Base-by-base conservation (phyloP, 1,284 basidiomycete species). In the Prillingera fragicola region DNA sequence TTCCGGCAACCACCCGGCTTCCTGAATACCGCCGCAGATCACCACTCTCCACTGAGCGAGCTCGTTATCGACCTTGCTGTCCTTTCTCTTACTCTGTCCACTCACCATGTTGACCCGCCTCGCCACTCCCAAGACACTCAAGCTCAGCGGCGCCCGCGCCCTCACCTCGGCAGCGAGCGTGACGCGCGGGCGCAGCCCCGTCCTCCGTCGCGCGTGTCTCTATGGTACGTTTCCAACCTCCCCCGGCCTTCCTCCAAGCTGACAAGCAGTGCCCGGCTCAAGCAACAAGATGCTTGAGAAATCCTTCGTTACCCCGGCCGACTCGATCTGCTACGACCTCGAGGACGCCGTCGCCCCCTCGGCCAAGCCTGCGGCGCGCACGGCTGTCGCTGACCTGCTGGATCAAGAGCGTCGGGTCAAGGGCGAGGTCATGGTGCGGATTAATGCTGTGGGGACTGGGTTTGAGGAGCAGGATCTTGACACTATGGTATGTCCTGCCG, bases 301-400 rank as follows among this genome's bases (percentile, higher is more conserved):
- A 62, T 86, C 85, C 1, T 73, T 84, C 28, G 67, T 60, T 8
- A 75, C 75, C 9, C 64, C 69, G 1, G 82, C 86, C 1, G 87
- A 90, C 57, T 76, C 82, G 25, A 74, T 89, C 24, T 82, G 87
- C n/a, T 90, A 87, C 61, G 87, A 90, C 70, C 74, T 90, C 15
- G 87, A 90, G 62, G 87, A 90, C 63, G 85, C 84, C 46, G 80
- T 90, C 0, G 75, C 85, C 5, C 83, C 83, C 8, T 63, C 71
- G 2, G 80, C 83, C 59, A 90, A 89, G 68, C 63, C 65, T 8
- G 70, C 73, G 38, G 85, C 87, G 0, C 74, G 87, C 48, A 60
- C 65, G 2, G 73, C 80, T 17, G 71, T 90, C 3, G 63, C 69
- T 14, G 69, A 73, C 7, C 84, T 88, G 55, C 70, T 88, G 3